Evolutionary conservation across 177 flowering plant species (phyloP).

Genomic region (Vitis hybrid): DNA sequence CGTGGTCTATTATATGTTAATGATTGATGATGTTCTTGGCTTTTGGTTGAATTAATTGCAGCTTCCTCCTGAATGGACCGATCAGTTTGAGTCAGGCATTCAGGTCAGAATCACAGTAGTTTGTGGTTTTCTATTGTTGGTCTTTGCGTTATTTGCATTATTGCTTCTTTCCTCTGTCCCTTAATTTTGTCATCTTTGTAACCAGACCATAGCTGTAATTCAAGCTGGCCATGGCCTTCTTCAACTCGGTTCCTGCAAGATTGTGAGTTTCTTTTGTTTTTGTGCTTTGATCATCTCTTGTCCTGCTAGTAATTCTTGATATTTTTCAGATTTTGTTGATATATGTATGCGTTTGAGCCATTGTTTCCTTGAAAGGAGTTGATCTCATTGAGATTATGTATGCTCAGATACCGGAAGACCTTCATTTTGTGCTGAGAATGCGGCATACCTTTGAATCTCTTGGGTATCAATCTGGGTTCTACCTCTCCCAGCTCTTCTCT

Average conservation of each 20-base stretch:
- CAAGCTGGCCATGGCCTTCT: slow-evolving; percentile 99
- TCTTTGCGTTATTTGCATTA: neutral
- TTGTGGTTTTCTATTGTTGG: neutral
- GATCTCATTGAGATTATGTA: slow-evolving; percentile 14
- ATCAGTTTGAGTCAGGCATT: slow-evolving; percentile 99
- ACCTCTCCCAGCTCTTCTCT: slow-evolving; percentile 91
- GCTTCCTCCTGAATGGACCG: slow-evolving; percentile 99
- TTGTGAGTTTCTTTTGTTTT: slow-evolving; percentile 53
- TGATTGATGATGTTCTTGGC: slow-evolving; percentile 13
- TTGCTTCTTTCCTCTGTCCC: neutral
- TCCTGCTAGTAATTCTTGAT: slow-evolving; percentile 1
- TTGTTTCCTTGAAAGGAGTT: neutral
- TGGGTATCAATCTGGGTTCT: slow-evolving; percentile 93
- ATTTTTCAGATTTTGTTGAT: neutral
- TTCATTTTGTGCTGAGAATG: slow-evolving; percentile 97
- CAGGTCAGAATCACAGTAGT: slow-evolving; percentile 55
- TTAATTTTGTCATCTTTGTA: slow-evolving; percentile 3
- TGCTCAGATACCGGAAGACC: slow-evolving; percentile 90
- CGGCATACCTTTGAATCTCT: slow-evolving; percentile 96
- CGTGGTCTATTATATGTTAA: slow-evolving; percentile 1
- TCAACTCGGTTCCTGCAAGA: slow-evolving; percentile 97
- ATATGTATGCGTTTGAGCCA: neutral
- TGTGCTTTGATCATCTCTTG: neutral
- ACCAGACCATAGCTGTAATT: slow-evolving; percentile 96
- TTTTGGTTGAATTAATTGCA: slow-evolving; percentile 40